Evolutionary conservation across 441 rosid genomes (phyloP), one percentile per base, ranked within the genome.

Genomic region (Eruca vesicaria): DNA sequence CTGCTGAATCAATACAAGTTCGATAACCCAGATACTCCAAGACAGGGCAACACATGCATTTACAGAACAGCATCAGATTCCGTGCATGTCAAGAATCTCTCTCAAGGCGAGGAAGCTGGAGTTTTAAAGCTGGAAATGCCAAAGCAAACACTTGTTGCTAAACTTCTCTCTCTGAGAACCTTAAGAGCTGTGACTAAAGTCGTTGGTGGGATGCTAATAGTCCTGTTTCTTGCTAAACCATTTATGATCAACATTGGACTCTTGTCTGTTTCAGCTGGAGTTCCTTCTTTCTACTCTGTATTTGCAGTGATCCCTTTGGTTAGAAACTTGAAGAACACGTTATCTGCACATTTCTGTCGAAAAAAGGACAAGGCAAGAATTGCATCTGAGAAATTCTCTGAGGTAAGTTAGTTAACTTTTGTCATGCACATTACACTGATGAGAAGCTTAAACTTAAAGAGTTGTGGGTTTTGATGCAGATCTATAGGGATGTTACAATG

Each of bases 401-500:
- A 85, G 93, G 89, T 85, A 58, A 20, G 71, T n/a, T 65, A 4
- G 5, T 52, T 35, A n/a, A 5, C n/a, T 16, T 36, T n/a, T 45
- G 0, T 19, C 18, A 45, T 6, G n/a, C 50, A 63, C 33, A 26
- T 43, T 65, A 26, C 57, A 48, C 28, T 36, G n/a, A 59, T 8
- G 16, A 15, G 3, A 38, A 38, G 18, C 43, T 32, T 8, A 15
- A 75, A 3, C 5, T 6, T 61, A 50, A 20, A 69, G 20, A 43
- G 28, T 4, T 28, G 55, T 36, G 9, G 50, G 7, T 55, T 61
- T 72, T 2, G 9, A 16, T 82, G 77, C 82, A 90, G 91, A 78
- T 88, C 4, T 90, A 91, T 31, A 80, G 79, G n/a, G 92, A 85
- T 59, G 89, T 89, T 23, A 87, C 89, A 43, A 86, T 88, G 90